Conservation (phyloP, 768 basidiomycete genomes). For the Tylopilus rubrobrunneus region DNA sequence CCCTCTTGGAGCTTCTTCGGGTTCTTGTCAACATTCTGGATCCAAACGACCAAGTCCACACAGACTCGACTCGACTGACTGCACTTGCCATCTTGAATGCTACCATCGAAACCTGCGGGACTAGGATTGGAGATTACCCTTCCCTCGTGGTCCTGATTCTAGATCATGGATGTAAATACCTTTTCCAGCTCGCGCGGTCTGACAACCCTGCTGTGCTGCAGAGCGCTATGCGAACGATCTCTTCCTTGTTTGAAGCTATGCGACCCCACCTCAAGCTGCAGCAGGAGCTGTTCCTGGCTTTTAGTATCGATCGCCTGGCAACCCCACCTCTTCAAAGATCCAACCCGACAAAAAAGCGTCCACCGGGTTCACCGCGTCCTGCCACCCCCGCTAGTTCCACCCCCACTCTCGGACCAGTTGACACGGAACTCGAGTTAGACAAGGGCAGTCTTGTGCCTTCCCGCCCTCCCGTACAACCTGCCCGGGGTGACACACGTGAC, state of each 20-base stretch:
- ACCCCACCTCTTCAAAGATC: conserved; percentile 41
- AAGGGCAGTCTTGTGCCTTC: conserved; percentile 49
- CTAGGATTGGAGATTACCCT: conserved; percentile 69
- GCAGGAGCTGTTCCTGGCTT: conserved; percentile 91
- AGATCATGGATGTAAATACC: conserved; percentile 91
- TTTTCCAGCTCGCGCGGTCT: conserved; percentile 94
- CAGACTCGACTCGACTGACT: conserved; percentile 89
- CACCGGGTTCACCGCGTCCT: conserved; percentile 46
- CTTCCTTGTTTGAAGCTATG: conserved; percentile 87
- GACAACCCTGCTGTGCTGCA: conserved; percentile 81
- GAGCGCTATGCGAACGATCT: conserved; percentile 76
- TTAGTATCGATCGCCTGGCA: conserved; percentile 87
- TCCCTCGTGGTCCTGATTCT: conserved; percentile 73
- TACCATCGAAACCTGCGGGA: conserved; percentile 82
- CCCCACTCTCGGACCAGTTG: conserved; percentile 38
- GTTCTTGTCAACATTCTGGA: conserved; percentile 95
- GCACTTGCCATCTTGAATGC: conserved; percentile 85
- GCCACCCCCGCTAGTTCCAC: conserved; percentile 46
- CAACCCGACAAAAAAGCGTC: conserved; percentile 30
- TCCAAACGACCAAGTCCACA: conserved; percentile 91
- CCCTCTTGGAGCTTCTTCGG: conserved; percentile 86
- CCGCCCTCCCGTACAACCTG: conserved; percentile 64
- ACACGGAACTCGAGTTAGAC: conserved; percentile 42
- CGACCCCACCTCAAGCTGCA: conserved; percentile 85
- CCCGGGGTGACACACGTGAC: conserved; percentile 83